Evolutionary conservation across 306 rosid genomes (phyloP), one percentile per base, ranked within the genome.

Genomic region (Rubus idaeus): DNA sequence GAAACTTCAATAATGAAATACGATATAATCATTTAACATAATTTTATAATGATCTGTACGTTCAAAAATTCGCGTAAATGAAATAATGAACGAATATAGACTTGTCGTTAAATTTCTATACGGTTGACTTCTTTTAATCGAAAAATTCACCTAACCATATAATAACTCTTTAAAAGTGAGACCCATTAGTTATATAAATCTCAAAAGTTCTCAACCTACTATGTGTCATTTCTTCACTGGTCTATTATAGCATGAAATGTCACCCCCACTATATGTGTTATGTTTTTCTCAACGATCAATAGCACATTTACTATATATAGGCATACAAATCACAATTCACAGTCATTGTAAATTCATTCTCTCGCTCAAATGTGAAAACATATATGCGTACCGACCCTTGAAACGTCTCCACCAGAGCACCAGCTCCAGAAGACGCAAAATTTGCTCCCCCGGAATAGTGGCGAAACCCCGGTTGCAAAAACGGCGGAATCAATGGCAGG

Each of bases 351-450:
- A 40, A 39, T 39, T 41, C 6, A 40, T 44, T 40, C 6, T 18
- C 23, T 23, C 6, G 10, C 23, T 23, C 18, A 58, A 72, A 70
- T 71, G 72, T 20, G 1, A 62, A 80, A 71, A n/a, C 47, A 50
- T 66, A 58, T 55, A n/a, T 16, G 83, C 93, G 50, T 81, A 95
- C 98, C 86, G 87, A 84, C 1, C 97, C 98, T 81, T 83, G 81
- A 71, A 85, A 90, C 71, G 98, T 90, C 86, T 88, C 86, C 53
- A 87, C 84, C 64, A 95, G 90, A 79, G 89, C 97, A 74, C 98
- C 98, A 4, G 97, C 98, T 40, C 98, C 98, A 26, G 90, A 75
- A 4, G 98, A 95, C 0, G 98, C 97, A 84, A 95, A 95, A 68
- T 95, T 95, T 51, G 77, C 97, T 26, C 98, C 97, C n/a, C n/a